Evolutionary conservation across 371 early-diverging fungal genomes (phyloP).

Genomic region (Mucor sp.): DNA sequence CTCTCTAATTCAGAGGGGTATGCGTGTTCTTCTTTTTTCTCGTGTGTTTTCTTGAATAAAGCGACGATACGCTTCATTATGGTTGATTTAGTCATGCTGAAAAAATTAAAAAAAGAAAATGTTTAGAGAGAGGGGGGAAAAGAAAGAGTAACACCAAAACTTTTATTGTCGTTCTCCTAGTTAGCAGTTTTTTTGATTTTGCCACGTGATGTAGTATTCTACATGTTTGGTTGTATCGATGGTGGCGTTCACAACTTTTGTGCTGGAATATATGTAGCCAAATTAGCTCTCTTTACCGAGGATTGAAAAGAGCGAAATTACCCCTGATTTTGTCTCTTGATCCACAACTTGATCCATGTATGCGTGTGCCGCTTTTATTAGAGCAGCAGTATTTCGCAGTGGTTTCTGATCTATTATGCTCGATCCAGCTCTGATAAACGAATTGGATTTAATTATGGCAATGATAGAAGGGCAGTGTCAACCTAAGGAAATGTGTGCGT

Average conservation of each 20-base stretch:
- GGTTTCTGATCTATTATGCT: no score
- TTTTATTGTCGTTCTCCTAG: neutral
- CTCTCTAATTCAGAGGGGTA: constrained; percentile 44
- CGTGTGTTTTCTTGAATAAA: constrained; percentile 53
- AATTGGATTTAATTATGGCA: no score
- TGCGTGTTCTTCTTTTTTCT: constrained; percentile 37
- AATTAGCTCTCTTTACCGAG: neutral
- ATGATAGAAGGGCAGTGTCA: no score
- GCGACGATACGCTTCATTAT: constrained; percentile 49
- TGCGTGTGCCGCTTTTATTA: no score
- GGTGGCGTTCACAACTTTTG: neutral
- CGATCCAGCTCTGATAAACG: no score
- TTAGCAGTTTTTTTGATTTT: neutral
- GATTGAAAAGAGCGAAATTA: neutral
- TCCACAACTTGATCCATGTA: neutral
- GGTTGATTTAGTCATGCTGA: constrained; percentile 36
- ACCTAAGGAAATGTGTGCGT: no score
- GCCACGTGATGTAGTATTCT: neutral
- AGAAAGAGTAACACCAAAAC: neutral
- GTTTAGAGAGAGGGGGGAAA: neutral
- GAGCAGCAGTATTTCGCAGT: no score
- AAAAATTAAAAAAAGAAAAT: neutral
- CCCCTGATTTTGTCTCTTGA: neutral
- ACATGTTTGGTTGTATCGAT: neutral
- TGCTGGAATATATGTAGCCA: neutral